These are phyloP conservation scores for Ustilago curta DNA, from an alignment of 1,284 basidiomycete genomes.

Conservation along the genomic window DNA sequence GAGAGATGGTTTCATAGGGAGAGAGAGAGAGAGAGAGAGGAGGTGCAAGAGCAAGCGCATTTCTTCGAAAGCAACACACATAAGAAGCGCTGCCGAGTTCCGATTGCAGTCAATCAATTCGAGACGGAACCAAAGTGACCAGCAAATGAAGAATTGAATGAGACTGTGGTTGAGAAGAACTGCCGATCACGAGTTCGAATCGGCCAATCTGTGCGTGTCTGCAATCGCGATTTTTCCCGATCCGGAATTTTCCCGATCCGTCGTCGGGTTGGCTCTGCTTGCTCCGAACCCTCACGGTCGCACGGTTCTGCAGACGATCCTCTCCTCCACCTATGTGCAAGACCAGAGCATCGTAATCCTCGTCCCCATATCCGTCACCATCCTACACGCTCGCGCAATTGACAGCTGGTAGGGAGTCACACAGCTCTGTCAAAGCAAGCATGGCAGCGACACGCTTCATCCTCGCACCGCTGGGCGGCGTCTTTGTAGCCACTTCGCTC, in stretches of 20 bases:
- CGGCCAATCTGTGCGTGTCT: neutral
- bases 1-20: neutral
- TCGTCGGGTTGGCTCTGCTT: neutral
- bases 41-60: neutral
- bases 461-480: constrained; percentile 44
- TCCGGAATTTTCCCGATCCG: constrained; percentile 1
- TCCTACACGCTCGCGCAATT: too few species aligned
- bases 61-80: constrained; percentile 16
- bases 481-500: constrained; percentile 51
- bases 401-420: too few species aligned
- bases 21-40: neutral
- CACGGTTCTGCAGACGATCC: constrained; percentile 1
- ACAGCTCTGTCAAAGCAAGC: neutral
- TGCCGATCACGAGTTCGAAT: constrained; percentile 17
- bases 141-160: constrained; percentile 9
- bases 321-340: constrained; percentile 17
- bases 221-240: constrained; percentile 7
- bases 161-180: constrained; percentile 4
- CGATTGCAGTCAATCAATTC: constrained; percentile 16
- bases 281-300: constrained; percentile 23
- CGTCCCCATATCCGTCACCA: too few species aligned
- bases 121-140: neutral
- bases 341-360: neutral
- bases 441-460: constrained; percentile 48
- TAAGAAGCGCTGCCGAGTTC: constrained; percentile 23